Conservation (phyloP, 2,329 filamentous ascomycete genomes). For the Nemania abortiva region DNA sequence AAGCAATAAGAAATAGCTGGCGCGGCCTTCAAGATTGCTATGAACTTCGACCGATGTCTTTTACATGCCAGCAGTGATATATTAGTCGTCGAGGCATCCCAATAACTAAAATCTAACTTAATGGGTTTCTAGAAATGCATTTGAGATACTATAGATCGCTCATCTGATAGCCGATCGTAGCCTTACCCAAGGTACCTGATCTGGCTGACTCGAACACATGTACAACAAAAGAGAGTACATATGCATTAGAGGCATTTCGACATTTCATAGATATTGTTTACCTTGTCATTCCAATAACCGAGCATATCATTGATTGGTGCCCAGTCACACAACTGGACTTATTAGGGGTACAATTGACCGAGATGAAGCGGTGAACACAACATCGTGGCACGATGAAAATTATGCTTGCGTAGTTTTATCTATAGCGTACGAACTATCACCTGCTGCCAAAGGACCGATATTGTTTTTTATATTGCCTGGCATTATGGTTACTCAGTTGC, state of each 20-base stretch:
- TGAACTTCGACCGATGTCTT: too few relatives aligned
- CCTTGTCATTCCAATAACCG: neutral
- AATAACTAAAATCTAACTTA: too few relatives aligned
- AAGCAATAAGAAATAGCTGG: too few relatives aligned
- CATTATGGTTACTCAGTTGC: neutral
- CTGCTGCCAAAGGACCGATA: neutral
- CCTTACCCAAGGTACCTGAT: neutral
- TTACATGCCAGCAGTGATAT: too few relatives aligned
- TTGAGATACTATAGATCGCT: too few relatives aligned
- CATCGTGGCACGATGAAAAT: slow-evolving; percentile 1
- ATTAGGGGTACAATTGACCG: slow-evolving; percentile 30
- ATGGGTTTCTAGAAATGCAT: too few relatives aligned
- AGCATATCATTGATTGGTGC: neutral
- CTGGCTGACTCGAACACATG: neutral
- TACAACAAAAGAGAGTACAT: neutral
- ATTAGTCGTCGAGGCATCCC: too few relatives aligned
- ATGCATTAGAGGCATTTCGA: neutral
- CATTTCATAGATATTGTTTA: neutral
- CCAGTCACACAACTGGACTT: slow-evolving; percentile 2
- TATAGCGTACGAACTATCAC: neutral
- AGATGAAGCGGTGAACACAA: slow-evolving; percentile 16
- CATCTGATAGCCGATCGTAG: neutral
- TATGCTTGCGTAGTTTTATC: neutral
- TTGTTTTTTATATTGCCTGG: neutral
- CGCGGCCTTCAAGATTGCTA: too few relatives aligned